These are phyloP conservation scores for Podospora bellae-mahoneyi DNA, from an alignment of 495 filamentous ascomycete species.

Conservation along the genomic window DNA sequence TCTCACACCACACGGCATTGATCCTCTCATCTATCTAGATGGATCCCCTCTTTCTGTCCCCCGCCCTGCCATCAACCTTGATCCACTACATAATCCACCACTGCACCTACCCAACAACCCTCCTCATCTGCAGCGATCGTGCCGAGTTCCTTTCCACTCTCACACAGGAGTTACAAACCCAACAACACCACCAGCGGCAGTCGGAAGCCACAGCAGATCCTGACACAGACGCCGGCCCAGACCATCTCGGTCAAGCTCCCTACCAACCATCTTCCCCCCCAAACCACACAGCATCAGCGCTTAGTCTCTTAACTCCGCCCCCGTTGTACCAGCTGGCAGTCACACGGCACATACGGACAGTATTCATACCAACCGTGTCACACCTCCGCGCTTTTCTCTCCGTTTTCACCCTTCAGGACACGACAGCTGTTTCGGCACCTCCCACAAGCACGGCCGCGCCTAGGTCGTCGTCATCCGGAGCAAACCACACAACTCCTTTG, in stretches of 20 bases:
- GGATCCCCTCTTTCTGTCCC: conserved; percentile 47
- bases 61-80: conserved; percentile 55
- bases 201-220: neutral
- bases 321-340: conserved; percentile 63
- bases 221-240: conserved; percentile 7
- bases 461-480: neutral
- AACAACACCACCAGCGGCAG: neutral
- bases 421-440: conserved; percentile 25
- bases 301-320: conserved; percentile 52
- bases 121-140: conserved; percentile 69
- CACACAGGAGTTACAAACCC: conserved; percentile 30
- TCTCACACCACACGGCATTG: conserved; percentile 1
- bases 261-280: conserved; percentile 1
- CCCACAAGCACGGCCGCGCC: conserved; percentile 27
- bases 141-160: conserved; percentile 57
- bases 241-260: neutral
- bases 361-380: conserved; percentile 70
- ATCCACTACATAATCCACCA: conserved; percentile 59
- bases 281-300: conserved; percentile 1
- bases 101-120: conserved; percentile 51
- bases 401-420: conserved; percentile 41
- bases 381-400: conserved; percentile 74
- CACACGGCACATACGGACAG: conserved; percentile 62
- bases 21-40: neutral
- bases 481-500: conserved; percentile 21